phyloP scores from a whole-genome alignment of 495 filamentous ascomycete species.

The Endocarpon pusillum region DNA sequence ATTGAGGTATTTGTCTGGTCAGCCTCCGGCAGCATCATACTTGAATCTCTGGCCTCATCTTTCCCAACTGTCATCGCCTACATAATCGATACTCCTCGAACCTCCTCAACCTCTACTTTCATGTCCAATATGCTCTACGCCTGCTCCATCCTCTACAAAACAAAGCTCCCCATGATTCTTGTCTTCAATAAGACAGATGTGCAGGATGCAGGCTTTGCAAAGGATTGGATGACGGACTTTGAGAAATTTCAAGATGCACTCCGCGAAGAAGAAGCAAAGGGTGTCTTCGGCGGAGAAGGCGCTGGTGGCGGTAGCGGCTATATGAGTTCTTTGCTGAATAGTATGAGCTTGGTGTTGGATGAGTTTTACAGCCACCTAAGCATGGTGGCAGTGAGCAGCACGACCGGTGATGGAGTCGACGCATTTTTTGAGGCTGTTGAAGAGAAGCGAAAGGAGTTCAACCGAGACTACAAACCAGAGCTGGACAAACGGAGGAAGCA shows the following conservation, averaged over 20 bases:
- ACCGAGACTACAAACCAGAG: conserved; percentile 81
- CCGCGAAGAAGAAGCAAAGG: conserved; percentile 55
- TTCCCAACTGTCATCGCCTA: conserved; percentile 97
- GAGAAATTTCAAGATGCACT: conserved; percentile 87
- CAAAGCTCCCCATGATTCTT: conserved; percentile 90
- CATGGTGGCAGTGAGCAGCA: conserved; percentile 81
- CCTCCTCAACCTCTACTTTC: conserved; percentile 82
- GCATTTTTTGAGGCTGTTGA: conserved; percentile 83
- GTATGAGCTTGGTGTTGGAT: conserved; percentile 93
- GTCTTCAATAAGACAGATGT: conserved; percentile 99
- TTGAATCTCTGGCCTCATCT: conserved; percentile 76
- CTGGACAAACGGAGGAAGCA: conserved; percentile 62
- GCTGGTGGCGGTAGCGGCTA: conserved; percentile 71
- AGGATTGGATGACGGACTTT: conserved; percentile 99
- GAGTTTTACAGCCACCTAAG: conserved; percentile 92
- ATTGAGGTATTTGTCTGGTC: conserved; percentile 99
- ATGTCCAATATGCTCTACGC: conserved; percentile 99
- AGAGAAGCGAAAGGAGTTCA: conserved; percentile 77
- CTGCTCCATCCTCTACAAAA: conserved; percentile 96
- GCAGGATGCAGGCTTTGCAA: conserved; percentile 75
- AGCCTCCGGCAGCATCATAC: conserved; percentile 79
- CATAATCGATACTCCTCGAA: conserved; percentile 89
- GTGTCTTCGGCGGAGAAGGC: conserved; percentile 56
- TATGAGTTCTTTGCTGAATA: conserved; percentile 91
- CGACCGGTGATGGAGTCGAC: conserved; percentile 80